A percentile compares a stretch with the other conserved stretches of the same genome.
phyloP scores from a whole-genome alignment of 371 early-diverging fungal genomes.

The Coemansia sp. region DNA sequence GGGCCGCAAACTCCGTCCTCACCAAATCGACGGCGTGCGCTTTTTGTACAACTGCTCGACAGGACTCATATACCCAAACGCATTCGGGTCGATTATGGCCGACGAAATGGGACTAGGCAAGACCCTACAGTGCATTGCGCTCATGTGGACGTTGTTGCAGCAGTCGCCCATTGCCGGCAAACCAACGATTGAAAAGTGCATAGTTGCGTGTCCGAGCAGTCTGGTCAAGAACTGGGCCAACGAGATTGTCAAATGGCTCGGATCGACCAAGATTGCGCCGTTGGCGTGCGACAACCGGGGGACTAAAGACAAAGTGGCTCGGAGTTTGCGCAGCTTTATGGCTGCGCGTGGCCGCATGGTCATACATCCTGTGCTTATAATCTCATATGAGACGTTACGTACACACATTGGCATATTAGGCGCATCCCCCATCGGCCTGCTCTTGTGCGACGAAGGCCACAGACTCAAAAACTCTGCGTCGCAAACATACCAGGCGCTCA shows the following conservation, averaged over 20 bases:
- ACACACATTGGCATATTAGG: slow-evolving; percentile 70
- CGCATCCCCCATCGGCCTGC: slow-evolving; percentile 83
- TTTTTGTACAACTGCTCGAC: slow-evolving; percentile 93
- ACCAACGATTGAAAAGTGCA: slow-evolving; percentile 87
- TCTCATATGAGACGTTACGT: slow-evolving; percentile 93
- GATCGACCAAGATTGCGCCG: slow-evolving; percentile 74
- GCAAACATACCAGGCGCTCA: slow-evolving; percentile 82
- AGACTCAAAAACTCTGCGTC: slow-evolving; percentile 90
- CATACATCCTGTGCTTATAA: slow-evolving; percentile 86
- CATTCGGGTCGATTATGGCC: slow-evolving; percentile 93
- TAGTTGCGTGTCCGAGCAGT: slow-evolving; percentile 80
- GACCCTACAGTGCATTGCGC: slow-evolving; percentile 87
- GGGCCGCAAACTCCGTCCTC: slow-evolving; percentile 83
- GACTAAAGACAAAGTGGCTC: slow-evolving; percentile 78
- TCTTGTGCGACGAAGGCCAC: slow-evolving; percentile 98
- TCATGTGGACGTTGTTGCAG: slow-evolving; percentile 90
- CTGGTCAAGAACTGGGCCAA: slow-evolving; percentile 87
- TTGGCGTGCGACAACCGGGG: slow-evolving; percentile 84
- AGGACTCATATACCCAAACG: slow-evolving; percentile 64
- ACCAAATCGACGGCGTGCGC: slow-evolving; percentile 92
- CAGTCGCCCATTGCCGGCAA: slow-evolving; percentile 87
- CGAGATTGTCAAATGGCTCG: slow-evolving; percentile 91
- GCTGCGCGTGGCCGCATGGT: slow-evolving; percentile 77
- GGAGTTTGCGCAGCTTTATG: slow-evolving; percentile 77
- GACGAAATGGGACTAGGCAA: slow-evolving; percentile 98